These are phyloP conservation scores for Lupinus albus DNA, from an alignment of 306 rosid species.

Conservation along the genomic window DNA sequence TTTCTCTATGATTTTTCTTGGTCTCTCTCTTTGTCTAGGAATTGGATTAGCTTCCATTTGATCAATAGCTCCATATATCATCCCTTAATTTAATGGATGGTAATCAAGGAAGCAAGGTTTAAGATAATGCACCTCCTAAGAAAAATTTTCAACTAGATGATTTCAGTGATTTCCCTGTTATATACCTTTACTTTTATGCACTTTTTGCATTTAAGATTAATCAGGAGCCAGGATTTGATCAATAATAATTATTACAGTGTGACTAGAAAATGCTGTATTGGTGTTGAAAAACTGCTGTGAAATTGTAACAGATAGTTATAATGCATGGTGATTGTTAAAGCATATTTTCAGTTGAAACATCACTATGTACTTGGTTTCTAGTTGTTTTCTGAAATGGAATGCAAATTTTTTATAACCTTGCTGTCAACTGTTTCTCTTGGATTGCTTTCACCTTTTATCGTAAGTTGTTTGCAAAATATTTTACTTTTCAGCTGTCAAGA, in stretches of 20 bases:
- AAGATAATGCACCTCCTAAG: not conserved
- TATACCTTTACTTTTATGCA: not conserved
- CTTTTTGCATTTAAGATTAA: not conserved
- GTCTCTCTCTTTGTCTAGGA: no score
- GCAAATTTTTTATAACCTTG: conserved; percentile 15
- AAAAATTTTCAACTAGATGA: not conserved
- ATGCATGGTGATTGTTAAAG: not conserved
- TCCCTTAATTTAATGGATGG: no score
- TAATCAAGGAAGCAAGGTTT: not conserved
- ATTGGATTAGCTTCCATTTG: no score
- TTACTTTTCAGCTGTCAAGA: conserved; percentile 64
- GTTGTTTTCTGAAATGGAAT: not conserved
- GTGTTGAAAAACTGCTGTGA: not conserved
- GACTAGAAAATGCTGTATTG: conserved; percentile 1
- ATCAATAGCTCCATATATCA: not conserved
- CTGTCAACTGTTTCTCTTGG: conserved; percentile 30
- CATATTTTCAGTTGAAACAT: not conserved
- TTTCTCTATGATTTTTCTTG: no score
- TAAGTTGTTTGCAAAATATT: conserved; percentile 26
- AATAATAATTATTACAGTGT: conserved; percentile 12
- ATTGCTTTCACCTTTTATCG: conserved; percentile 21
- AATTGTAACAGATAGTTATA: not conserved
- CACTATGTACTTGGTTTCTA: conserved; percentile 2
- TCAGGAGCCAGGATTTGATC: not conserved
- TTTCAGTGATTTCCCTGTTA: not conserved